These are phyloP conservation scores for Quercus rubra DNA, from an alignment of 306 rosid genomes.

Conservation along the genomic window DNA sequence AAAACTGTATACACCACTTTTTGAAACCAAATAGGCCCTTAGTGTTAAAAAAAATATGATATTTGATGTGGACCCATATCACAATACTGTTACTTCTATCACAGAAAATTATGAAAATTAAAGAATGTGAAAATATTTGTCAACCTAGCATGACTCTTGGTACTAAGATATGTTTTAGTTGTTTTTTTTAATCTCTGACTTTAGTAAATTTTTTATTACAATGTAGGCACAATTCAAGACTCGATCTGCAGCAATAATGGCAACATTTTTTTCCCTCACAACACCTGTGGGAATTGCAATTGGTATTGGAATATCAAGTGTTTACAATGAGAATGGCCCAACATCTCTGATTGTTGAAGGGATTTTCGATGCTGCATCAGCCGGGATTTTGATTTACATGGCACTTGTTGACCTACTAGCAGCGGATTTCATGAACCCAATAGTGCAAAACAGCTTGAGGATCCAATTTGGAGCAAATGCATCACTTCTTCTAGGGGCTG, in stretches of 20 bases:
- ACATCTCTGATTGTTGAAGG: constrained; percentile 63
- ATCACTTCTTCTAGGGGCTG: constrained; percentile 68
- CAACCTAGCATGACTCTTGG: not conserved
- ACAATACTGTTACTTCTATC: no score
- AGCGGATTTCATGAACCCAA: constrained; percentile 70
- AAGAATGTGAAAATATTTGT: no score
- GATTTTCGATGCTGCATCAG: constrained; percentile 52
- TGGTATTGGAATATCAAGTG: constrained; percentile 51
- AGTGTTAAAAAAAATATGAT: no score
- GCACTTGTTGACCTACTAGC: constrained; percentile 69
- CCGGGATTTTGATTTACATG: constrained; percentile 79
- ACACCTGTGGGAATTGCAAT: constrained; percentile 67
- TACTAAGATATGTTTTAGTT: not conserved
- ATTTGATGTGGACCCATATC: no score
- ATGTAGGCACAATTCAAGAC: constrained; percentile 59
- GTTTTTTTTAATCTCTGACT: not conserved
- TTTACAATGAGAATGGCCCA: constrained; percentile 42
- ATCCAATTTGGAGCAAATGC: constrained; percentile 49
- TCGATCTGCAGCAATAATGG: constrained; percentile 49
- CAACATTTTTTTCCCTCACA: constrained; percentile 58
- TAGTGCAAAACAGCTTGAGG: constrained; percentile 43
- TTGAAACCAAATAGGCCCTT: no score
- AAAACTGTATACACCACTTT: no score
- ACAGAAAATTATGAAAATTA: no score
- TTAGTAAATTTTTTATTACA: not conserved